Base-by-base conservation (phyloP, 1,284 basidiomycete species). In the Tranzscheliella williamsii region DNA sequence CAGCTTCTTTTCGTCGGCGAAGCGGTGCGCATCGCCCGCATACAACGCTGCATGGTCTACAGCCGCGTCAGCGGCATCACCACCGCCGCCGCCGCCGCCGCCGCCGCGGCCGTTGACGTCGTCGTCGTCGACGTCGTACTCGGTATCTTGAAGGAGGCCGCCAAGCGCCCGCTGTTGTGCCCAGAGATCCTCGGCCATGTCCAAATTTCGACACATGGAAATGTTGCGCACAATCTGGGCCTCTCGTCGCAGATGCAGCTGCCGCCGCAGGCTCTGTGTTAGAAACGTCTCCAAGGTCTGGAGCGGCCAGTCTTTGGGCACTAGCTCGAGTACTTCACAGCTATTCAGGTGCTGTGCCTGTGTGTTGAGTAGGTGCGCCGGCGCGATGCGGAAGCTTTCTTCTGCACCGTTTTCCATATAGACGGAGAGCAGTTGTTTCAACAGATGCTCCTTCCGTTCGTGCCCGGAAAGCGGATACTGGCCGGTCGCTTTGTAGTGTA, bases 301-400 rank as follows among this genome's bases (percentile, higher is more conserved):
- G 7, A 76, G 31, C 5, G 68, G 45, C 72, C 72, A 76, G 26
- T 54, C 39, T 9, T 40, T 33, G 2, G 73, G 70, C 16, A 76
- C 57, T 8, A 61, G 43, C 20, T 51, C 38, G 6, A 76, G 56
- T 27, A 76, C 54, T 21, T 67, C 50, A 13, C 51, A 29, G 15
- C 63, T 42, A 21, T 63, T 60, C n/a, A 72, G 57, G 23, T 72
- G 51, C 18, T 47, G 24, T 2, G 72, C 46, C 36, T 72, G 62
- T 16, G 58, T 63, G 33, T 67, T 70, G 26, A 75, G 63, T 18
- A 75, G 51, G 41, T 66, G 70, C 11, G 69, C 55, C 2, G 67
- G 58, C 5, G 67, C 55, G 17, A 53, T 53, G 22, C 61, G 67
- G 32, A 68, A 64, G 23, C 48, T 47, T 12, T 64, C 43, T 23